A percentile compares a stretch with the other conserved stretches of the same genome.
Evolutionary conservation across 495 filamentous ascomycete genomes (phyloP).

Genomic region (Amniculicola lignicola): DNA sequence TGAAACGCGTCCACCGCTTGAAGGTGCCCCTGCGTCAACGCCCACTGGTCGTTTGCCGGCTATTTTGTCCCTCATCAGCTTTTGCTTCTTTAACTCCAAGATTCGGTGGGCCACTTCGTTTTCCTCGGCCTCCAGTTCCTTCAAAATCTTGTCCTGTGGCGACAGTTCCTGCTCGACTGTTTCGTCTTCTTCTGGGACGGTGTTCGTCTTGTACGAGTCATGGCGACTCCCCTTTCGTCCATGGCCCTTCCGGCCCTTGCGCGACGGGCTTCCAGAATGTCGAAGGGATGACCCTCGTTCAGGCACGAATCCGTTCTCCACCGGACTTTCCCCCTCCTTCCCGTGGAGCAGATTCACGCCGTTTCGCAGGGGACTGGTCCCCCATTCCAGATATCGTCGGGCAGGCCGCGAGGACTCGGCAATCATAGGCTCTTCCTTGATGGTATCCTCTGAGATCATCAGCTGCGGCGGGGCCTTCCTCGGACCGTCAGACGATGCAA

Average conservation of each 20-base stretch:
- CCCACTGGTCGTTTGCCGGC: constrained; percentile 33
- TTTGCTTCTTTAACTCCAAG: constrained; percentile 27
- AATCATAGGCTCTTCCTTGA: constrained; percentile 34
- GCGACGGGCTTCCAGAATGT: constrained; percentile 34
- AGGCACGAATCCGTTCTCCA: constrained; percentile 28
- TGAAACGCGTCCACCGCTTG: constrained; percentile 29
- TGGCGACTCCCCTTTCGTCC: constrained; percentile 25
- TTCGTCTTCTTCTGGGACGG: constrained; percentile 35
- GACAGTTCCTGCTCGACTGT: constrained; percentile 16
- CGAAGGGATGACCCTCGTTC: constrained; percentile 32
- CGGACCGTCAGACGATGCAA: not conserved
- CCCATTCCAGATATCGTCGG: constrained; percentile 13
- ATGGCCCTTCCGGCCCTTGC: constrained; percentile 21
- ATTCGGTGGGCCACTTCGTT: constrained; percentile 32
- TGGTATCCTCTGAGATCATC: constrained; percentile 28
- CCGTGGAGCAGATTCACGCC: constrained; percentile 7
- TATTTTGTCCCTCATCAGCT: constrained; percentile 33
- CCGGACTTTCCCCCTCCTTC: constrained; percentile 17
- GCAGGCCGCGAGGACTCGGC: constrained; percentile 25
- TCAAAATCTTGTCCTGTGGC: constrained; percentile 28
- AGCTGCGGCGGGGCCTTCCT: constrained; percentile 23
- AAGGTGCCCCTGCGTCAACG: constrained; percentile 32
- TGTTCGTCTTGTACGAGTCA: constrained; percentile 35
- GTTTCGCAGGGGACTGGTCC: constrained; percentile 26
- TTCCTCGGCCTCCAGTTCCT: constrained; percentile 32